Conservation (phyloP, 75 land plant genomes). For the Sequoia sempervirens region DNA sequence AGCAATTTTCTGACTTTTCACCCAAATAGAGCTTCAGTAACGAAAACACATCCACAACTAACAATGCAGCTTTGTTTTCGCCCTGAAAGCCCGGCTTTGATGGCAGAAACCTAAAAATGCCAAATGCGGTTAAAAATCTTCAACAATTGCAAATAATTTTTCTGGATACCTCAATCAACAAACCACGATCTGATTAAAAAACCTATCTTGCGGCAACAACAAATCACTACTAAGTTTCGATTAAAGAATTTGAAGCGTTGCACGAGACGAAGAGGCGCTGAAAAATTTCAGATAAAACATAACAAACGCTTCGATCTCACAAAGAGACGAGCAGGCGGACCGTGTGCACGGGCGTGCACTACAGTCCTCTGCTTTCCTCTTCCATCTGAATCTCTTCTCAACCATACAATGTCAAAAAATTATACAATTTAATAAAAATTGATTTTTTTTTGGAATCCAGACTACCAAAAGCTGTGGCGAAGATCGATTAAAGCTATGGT, state of each 20-base stretch:
- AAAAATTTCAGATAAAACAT: neutral
- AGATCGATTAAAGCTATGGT: neutral
- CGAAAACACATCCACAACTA: neutral
- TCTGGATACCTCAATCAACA: neutral
- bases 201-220: neutral
- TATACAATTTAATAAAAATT: neutral
- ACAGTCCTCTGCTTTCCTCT: slow-evolving; percentile 4
- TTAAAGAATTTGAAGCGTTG: neutral
- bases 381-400: neutral
- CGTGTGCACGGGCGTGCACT: slow-evolving; percentile 8
- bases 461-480: neutral
- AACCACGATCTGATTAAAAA: neutral
- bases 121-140: neutral
- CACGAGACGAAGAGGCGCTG: neutral
- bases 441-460: neutral
- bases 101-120: neutral
- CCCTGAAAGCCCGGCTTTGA: neutral
- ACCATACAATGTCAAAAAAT: neutral
- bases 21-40: neutral
- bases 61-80: neutral
- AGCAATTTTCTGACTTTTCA: neutral
- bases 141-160: neutral
- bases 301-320: neutral
- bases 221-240: neutral
- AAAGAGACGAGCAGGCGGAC: neutral